A percentile compares a stretch with the other conserved stretches of the same genome.
Conservation (phyloP, 2,329 filamentous ascomycete genomes). For the Teratosphaeria pseudoeucalypti region DNA sequence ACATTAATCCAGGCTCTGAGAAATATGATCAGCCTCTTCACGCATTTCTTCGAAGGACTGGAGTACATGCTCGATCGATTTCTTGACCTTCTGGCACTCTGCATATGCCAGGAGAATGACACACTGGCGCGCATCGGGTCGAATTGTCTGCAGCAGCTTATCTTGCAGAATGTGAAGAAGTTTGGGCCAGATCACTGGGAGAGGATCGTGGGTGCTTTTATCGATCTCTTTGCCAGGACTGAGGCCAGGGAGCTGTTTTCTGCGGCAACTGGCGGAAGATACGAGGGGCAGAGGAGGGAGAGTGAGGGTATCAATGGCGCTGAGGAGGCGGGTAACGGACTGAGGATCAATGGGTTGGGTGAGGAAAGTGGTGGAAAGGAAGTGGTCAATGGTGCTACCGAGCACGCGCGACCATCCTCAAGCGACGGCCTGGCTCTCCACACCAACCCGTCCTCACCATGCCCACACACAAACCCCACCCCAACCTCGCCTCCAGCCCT, state of each 20-base stretch:
- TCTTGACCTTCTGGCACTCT: constrained; percentile 82
- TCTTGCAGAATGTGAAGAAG: constrained; percentile 90
- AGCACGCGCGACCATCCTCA: constrained; percentile 4
- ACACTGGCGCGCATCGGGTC: constrained; percentile 96
- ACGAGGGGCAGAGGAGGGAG: constrained; percentile 11
- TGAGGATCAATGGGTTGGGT: constrained; percentile 7
- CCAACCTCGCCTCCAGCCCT: constrained; percentile 35
- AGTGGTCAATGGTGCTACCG: constrained; percentile 30
- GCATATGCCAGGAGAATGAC: constrained; percentile 98
- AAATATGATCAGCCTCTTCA: constrained; percentile 98
- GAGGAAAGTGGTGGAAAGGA: constrained; percentile 23
- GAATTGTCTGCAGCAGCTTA: constrained; percentile 93
- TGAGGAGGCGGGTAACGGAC: constrained; percentile 8
- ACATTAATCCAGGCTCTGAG: constrained; percentile 98
- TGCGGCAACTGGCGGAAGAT: constrained; percentile 49
- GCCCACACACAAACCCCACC: constrained; percentile 1
- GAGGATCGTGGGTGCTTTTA: constrained; percentile 90
- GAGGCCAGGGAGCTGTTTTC: constrained; percentile 94
- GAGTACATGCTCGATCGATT: constrained; percentile 99
- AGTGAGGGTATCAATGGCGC: constrained; percentile 2
- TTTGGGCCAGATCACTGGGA: constrained; percentile 82
- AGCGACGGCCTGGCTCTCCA: constrained; percentile 3
- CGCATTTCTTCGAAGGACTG: constrained; percentile 91
- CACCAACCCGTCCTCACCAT: neutral
- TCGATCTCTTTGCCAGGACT: constrained; percentile 86